Conservation (phyloP, 352 stramenopile genomes). For the Phytophthora brassicae region DNA sequence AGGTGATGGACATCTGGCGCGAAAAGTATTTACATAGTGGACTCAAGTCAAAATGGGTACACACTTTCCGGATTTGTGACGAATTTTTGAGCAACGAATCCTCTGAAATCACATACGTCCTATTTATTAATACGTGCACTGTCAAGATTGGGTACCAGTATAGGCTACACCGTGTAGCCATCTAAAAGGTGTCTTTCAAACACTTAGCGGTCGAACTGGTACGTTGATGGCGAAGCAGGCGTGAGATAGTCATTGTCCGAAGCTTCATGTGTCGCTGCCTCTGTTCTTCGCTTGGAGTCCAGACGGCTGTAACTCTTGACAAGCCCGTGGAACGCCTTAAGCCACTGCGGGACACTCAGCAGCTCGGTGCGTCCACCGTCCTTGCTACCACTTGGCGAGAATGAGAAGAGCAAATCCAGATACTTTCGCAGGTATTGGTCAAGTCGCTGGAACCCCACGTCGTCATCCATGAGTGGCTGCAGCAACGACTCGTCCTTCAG, state of each 20-base stretch:
- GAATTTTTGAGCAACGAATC: neutral
- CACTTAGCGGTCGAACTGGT: conserved; percentile 21
- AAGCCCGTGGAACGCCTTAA: conserved; percentile 60
- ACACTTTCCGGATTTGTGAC: conserved; percentile 6
- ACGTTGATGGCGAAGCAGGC: conserved; percentile 14
- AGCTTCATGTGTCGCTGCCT: conserved; percentile 22
- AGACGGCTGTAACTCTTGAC: conserved; percentile 60
- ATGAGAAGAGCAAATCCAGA: conserved; percentile 57
- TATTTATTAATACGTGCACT: no score
- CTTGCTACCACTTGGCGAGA: conserved; percentile 29
- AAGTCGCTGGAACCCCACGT: conserved; percentile 55
- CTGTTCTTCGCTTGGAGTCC: conserved; percentile 51
- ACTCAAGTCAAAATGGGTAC: conserved; percentile 4
- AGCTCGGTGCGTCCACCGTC: conserved; percentile 51
- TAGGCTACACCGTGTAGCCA: conserved; percentile 7
- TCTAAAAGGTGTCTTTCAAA: conserved; percentile 6
- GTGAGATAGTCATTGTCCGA: conserved; percentile 9
- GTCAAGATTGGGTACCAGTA: neutral
- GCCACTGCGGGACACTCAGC: conserved; percentile 57
- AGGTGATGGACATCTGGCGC: conserved; percentile 9
- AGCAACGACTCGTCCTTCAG: conserved; percentile 36
- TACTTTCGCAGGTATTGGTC: conserved; percentile 62
- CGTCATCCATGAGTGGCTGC: conserved; percentile 51
- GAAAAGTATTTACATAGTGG: neutral
- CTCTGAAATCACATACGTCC: neutral